These are phyloP conservation scores for Sambucus nigra DNA, from an alignment of 129 eudicot genomes.

Conservation along the genomic window DNA sequence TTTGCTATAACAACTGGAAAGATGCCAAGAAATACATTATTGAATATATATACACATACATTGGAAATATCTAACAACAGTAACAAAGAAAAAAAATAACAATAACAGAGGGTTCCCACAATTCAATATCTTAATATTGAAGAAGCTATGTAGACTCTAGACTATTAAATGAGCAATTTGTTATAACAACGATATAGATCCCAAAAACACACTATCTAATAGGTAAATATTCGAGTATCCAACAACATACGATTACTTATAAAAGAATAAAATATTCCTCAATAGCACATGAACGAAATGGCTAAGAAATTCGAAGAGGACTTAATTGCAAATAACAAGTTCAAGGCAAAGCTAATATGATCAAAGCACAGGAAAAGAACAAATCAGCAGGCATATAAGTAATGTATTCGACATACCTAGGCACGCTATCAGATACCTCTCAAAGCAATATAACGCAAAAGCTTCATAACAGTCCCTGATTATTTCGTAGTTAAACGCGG, in stretches of 20 bases:
- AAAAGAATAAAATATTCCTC: background rate
- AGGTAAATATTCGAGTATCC: background rate
- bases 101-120: background rate
- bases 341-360: background rate
- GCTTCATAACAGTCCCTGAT: conserved; percentile 97
- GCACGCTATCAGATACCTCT: conserved; percentile 91
- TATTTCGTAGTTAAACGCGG: conserved; percentile 79
- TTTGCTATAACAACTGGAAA: background rate
- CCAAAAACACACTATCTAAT: background rate
- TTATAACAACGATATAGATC: no score
- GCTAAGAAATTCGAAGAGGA: background rate
- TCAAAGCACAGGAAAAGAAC: background rate
- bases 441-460: conserved; percentile 92
- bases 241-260: background rate
- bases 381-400: background rate
- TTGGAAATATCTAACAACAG: background rate
- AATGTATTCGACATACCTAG: conserved; percentile 71
- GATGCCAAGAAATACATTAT: background rate
- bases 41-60: background rate
- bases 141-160: no score
- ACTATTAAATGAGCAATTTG: no score
- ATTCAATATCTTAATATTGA: background rate
- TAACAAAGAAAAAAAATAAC: no score
- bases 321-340: background rate
- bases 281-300: background rate